A percentile compares a stretch with the other conserved stretches of the same genome.
These are phyloP conservation scores for Mucor lusitanicus DNA, from an alignment of 371 early-diverging fungal genomes.

Conservation along the genomic window DNA sequence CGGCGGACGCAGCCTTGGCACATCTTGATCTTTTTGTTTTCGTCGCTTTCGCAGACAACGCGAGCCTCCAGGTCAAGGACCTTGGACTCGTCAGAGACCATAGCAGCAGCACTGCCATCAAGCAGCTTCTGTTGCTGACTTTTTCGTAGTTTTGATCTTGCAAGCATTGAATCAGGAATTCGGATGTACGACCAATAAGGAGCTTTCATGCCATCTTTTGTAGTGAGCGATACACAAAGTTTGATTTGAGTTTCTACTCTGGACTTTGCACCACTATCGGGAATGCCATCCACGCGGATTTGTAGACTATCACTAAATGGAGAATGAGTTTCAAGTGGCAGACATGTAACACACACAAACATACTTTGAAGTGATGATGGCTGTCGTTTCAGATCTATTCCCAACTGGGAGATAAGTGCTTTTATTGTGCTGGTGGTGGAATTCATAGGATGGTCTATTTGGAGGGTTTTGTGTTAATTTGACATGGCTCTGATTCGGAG, in stretches of 20 bases:
- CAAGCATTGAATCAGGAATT: slow-evolving; percentile 58
- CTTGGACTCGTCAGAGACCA: slow-evolving; percentile 30
- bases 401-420: not conserved
- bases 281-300: slow-evolving; percentile 59
- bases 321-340: not conserved
- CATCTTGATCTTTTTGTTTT: slow-evolving; percentile 68
- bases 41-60: slow-evolving; percentile 84
- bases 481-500: not conserved
- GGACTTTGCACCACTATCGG: slow-evolving; percentile 64
- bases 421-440: not conserved
- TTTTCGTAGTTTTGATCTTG: slow-evolving; percentile 47
- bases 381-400: not conserved
- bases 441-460: not conserved
- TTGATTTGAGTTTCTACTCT: slow-evolving; percentile 80
- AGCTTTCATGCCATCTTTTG: slow-evolving; percentile 48
- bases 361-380: not conserved
- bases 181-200: slow-evolving; percentile 62
- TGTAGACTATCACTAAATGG: not conserved
- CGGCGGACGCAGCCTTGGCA: slow-evolving; percentile 86
- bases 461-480: not conserved
- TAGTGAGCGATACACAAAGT: slow-evolving; percentile 58
- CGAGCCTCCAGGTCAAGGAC: slow-evolving; percentile 70
- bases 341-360: not conserved
- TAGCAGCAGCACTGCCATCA: slow-evolving; percentile 16
- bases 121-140: slow-evolving; percentile 8